phyloP scores from a whole-genome alignment of 2,329 filamentous ascomycete species.

The Colletotrichum sp. region DNA sequence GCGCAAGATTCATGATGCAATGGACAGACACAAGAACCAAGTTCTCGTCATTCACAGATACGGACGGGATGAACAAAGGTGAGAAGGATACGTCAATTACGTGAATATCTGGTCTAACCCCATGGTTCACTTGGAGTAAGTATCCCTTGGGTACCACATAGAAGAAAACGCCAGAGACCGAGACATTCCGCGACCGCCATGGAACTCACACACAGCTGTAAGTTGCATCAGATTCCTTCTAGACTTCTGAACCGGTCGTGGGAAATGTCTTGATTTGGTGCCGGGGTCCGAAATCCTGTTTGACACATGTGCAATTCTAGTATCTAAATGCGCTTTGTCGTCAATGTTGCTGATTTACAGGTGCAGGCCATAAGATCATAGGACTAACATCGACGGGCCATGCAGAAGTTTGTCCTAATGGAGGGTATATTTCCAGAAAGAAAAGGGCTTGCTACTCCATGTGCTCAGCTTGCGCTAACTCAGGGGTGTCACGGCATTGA shows the following conservation, averaged over 20 bases:
- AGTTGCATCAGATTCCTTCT: neutral
- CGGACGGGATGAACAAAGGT: too few species aligned
- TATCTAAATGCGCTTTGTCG: too few species aligned
- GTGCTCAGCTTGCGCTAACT: neutral
- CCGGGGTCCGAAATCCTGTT: neutral
- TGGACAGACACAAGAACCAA: too few species aligned
- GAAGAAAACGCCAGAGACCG: neutral
- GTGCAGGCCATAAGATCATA: neutral
- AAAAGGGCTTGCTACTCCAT: neutral
- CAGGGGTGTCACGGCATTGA: neutral
- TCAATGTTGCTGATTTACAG: neutral
- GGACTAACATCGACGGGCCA: neutral
- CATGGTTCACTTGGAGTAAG: neutral
- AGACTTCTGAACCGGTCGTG: neutral
- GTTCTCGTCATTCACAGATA: too few species aligned
- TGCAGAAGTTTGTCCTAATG: neutral
- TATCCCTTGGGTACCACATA: neutral
- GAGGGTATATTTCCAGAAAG: constrained; percentile 8
- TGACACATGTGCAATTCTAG: too few species aligned
- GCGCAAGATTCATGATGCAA: too few species aligned
- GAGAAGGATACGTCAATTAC: neutral
- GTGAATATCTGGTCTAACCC: neutral
- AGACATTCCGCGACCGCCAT: neutral
- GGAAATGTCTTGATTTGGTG: neutral
- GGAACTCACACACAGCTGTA: neutral